Evolutionary conservation across 257 asterid species (phyloP).

Genomic region (Nicotiana sylvestris): DNA sequence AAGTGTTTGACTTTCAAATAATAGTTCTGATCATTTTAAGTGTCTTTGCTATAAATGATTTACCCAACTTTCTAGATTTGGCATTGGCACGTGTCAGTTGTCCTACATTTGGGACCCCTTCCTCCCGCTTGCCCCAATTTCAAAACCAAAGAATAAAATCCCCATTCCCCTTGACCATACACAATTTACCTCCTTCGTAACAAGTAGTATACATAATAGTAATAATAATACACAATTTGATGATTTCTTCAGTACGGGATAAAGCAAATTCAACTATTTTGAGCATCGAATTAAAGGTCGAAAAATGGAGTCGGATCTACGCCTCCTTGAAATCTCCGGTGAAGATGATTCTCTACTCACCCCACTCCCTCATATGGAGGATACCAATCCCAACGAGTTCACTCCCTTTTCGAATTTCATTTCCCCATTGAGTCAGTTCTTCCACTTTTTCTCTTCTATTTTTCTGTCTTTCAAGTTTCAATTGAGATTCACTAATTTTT

Average conservation of each 20-base stretch:
- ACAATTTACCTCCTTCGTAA: not conserved
- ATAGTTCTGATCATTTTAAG: too few relatives aligned
- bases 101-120: conserved; percentile 8
- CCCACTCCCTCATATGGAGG: conserved; percentile 6
- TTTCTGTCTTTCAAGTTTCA: not conserved
- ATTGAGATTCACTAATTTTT: not conserved
- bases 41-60: too few relatives aligned
- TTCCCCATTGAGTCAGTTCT: conserved; percentile 2
- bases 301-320: conserved; percentile 7
- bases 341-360: conserved; percentile 18
- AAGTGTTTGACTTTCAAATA: not conserved
- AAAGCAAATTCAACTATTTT: not conserved
- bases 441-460: not conserved
- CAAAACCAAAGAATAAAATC: conserved; percentile 4
- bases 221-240: not conserved
- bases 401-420: not conserved
- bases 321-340: conserved; percentile 10
- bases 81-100: not conserved
- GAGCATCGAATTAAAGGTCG: not conserved
- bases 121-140: conserved; percentile 10
- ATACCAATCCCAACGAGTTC: not conserved
- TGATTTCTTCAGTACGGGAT: not conserved
- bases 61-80: not conserved
- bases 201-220: not conserved
- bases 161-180: not conserved